phyloP scores from a whole-genome alignment of 805 yeast species.

The Wickerhamomyces tratensis region DNA sequence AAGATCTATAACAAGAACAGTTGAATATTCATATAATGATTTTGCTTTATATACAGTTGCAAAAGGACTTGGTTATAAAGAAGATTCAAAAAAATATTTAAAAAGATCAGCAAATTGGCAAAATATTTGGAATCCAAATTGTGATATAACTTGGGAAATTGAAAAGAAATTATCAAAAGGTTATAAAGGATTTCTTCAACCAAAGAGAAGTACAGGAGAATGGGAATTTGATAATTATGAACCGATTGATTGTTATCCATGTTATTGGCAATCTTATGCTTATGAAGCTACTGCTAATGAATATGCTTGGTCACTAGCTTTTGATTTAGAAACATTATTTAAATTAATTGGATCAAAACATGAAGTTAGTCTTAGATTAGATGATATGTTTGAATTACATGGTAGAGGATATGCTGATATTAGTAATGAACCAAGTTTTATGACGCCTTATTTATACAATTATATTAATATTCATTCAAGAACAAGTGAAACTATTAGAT shows the following conservation, averaged over 20 bases:
- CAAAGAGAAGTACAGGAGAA: constrained; percentile 20
- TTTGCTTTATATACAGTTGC: constrained; percentile 25
- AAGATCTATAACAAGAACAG: constrained; percentile 24
- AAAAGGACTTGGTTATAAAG: constrained; percentile 17
- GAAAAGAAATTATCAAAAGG: constrained; percentile 1
- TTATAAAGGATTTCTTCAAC: constrained; percentile 26
- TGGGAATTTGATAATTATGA: constrained; percentile 18
- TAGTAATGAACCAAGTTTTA: constrained; percentile 28
- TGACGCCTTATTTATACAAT: constrained; percentile 25
- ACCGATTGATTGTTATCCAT: constrained; percentile 23
- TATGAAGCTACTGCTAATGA: constrained; percentile 26
- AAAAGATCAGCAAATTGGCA: constrained; percentile 26
- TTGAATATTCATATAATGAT: constrained; percentile 28
- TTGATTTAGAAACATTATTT: constrained; percentile 21
- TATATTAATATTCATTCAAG: constrained; percentile 20
- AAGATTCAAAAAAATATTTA: constrained; percentile 19
- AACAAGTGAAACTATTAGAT: constrained; percentile 22
- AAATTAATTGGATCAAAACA: constrained; percentile 19
- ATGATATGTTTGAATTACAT: constrained; percentile 24
- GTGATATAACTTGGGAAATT: constrained; percentile 27
- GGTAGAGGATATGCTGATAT: constrained; percentile 23
- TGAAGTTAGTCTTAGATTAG: constrained; percentile 19
- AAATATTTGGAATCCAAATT: constrained; percentile 25
- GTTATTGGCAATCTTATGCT: constrained; percentile 26
- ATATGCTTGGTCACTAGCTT: constrained; percentile 28